Evolutionary conservation across 2,329 filamentous ascomycete genomes (phyloP), one percentile per base, ranked within the genome.

Genomic region (Pseudocercospora ulei): DNA sequence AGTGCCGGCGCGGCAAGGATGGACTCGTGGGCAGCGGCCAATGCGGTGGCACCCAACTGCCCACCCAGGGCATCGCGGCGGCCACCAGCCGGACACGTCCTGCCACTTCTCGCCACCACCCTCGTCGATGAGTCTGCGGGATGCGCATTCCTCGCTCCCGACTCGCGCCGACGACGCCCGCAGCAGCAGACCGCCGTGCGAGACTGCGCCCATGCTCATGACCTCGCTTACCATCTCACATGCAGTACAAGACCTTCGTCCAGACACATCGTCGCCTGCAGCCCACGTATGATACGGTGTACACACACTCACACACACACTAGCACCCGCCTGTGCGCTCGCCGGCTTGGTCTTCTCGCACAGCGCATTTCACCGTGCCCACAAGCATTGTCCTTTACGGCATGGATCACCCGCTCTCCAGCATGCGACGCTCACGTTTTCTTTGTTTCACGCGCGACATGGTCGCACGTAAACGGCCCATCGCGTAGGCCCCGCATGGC

Each of bases 21-120:
- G 12, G 38, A 46, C 44, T 46, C 44, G 44, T 46, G 44, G 44
- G 31, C 43, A 46, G 30, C 37, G 39, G 37, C 43, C 43, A 42
- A 43, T 42, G 36, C 43, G 30, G 34, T 35, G 39, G 35, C 43
- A 41, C 43, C 25, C 20, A 25, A 20, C 28, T 14, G 28, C 26
- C 22, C 13, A 12, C 12, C 23, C 36, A 22, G 19, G n/a, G 26
- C 28, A 29, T n/a, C 27, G 9, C 36, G 24, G 35, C 35, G 23
- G 8, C 23, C 17, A 12, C 17, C 13, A 30, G 13, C n/a, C n/a
- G n/a, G n/a, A n/a, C n/a, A n/a, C n/a, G n/a, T n/a, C n/a, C n/a
- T n/a, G n/a, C n/a, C n/a, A n/a, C n/a, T n/a, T n/a, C n/a, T n/a
- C n/a, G n/a, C n/a, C n/a, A n/a, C n/a, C n/a, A n/a, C n/a, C n/a